These are phyloP conservation scores for Kwoniella pini DNA, from an alignment of 768 basidiomycete genomes.

Conservation along the genomic window DNA sequence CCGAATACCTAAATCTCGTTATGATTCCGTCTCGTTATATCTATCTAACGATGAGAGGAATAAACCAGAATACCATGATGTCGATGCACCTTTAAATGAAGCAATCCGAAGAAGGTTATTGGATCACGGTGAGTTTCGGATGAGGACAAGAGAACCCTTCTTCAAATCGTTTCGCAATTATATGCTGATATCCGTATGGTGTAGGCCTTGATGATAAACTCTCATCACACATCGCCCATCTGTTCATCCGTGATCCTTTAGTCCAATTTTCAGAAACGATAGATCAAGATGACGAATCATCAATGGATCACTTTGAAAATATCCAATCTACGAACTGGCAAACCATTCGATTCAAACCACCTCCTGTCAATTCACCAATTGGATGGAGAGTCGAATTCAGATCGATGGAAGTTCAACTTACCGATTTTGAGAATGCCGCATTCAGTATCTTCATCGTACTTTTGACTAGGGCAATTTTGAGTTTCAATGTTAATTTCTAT, in stretches of 20 bases:
- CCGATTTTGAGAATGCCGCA: conserved; percentile 98
- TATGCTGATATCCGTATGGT: no score
- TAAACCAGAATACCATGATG: conserved; percentile 92
- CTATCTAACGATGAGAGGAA: conserved; percentile 84
- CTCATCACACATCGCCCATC: conserved; percentile 87
- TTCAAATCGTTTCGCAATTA: no score
- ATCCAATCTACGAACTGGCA: conserved; percentile 99
- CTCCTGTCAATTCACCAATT: conserved; percentile 85
- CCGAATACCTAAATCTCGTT: conserved; percentile 91
- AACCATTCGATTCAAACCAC: conserved; percentile 96
- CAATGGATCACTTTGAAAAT: conserved; percentile 98
- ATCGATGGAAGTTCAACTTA: conserved; percentile 98
- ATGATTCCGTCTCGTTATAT: conserved; percentile 93
- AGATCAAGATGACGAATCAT: conserved; percentile 81
- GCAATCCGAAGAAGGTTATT: conserved; percentile 70
- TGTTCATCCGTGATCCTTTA: conserved; percentile 96
- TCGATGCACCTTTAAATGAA: conserved; percentile 73
- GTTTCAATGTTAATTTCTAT: conserved; percentile 90
- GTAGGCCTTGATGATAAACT: conserved; percentile 81
- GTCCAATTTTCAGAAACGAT: conserved; percentile 93
- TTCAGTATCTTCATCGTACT: conserved; percentile 93
- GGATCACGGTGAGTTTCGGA: conserved; percentile 71
- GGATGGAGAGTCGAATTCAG: conserved; percentile 99
- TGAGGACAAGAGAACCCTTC: no score
- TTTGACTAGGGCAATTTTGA: conserved; percentile 87